A percentile compares a stretch with the other conserved stretches of the same genome.
phyloP scores from a whole-genome alignment of 192 early-diverging fungal species.

The Coemansia sp. region DNA sequence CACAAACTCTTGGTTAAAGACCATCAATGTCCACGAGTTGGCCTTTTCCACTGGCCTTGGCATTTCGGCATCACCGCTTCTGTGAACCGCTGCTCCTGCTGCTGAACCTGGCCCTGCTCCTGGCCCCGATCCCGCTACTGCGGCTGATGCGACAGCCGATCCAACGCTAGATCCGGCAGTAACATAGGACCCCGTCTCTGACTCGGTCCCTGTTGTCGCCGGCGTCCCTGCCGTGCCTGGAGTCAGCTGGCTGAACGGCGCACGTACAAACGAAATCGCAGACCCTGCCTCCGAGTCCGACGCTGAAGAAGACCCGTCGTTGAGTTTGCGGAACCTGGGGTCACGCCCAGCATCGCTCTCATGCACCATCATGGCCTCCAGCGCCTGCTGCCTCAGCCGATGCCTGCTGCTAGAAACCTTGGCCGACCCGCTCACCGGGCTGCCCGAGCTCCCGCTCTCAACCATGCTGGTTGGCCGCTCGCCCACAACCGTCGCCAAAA shows the following conservation, averaged over 20 bases:
- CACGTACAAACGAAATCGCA: neutral
- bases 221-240: neutral
- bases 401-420: constrained; percentile 1
- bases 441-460: constrained; percentile 27
- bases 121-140: too few relatives aligned
- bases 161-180: neutral
- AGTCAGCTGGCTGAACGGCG: neutral
- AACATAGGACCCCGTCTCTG: neutral
- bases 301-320: neutral
- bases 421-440: constrained; percentile 6
- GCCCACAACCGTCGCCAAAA: neutral
- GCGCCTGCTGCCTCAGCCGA: constrained; percentile 4
- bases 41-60: constrained; percentile 8
- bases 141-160: too few relatives aligned
- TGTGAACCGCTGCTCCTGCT: too few relatives aligned
- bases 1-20: constrained; percentile 49
- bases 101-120: too few relatives aligned
- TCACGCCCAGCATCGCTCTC: neutral
- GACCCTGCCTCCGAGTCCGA: neutral
- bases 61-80: neutral
- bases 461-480: constrained; percentile 49
- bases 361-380: too few relatives aligned
- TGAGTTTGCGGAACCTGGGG: neutral
- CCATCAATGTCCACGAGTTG: constrained; percentile 52
- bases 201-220: neutral